phyloP scores from a whole-genome alignment of 805 yeast genomes.

The Sungouiozyma intestinalis region DNA sequence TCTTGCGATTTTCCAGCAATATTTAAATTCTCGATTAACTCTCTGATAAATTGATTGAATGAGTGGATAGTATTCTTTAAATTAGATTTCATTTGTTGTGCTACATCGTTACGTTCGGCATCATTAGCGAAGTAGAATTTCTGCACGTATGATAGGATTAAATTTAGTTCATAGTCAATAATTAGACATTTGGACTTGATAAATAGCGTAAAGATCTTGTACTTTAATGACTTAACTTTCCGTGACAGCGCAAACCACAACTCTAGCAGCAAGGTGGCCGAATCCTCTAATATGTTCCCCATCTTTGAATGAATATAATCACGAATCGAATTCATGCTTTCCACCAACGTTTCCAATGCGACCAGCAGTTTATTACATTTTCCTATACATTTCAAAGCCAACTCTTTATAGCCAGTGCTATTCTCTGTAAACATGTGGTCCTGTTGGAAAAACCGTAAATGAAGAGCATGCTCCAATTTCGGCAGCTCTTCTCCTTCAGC shows the following conservation, averaged over 20 bases:
- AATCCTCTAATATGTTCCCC: constrained; percentile 36
- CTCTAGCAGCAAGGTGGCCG: constrained; percentile 28
- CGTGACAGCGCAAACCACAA: constrained; percentile 18
- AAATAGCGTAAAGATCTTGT: constrained; percentile 46
- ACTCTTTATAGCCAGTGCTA: constrained; percentile 28
- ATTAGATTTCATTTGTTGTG: constrained; percentile 16
- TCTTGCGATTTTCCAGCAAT: constrained; percentile 44
- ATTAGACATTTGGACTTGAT: constrained; percentile 55
- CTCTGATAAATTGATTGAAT: constrained; percentile 50
- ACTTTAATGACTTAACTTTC: constrained; percentile 18
- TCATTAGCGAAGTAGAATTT: no score
- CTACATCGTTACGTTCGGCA: constrained; percentile 10
- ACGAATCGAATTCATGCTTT: constrained; percentile 9
- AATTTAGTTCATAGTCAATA: constrained; percentile 53
- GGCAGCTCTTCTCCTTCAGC: constrained; percentile 2
- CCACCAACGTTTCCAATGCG: constrained; percentile 12
- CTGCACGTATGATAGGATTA: constrained; percentile 26
- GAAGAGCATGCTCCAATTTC: constrained; percentile 2
- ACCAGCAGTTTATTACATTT: constrained; percentile 34
- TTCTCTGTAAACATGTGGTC: background rate
- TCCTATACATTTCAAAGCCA: constrained; percentile 43
- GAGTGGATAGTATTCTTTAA: constrained; percentile 37
- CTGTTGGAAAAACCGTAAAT: background rate
- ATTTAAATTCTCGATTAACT: constrained; percentile 47
- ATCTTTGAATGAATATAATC: constrained; percentile 26